phyloP scores from a whole-genome alignment of 2,329 filamentous ascomycete species.

The Pseudovirgaria hyperparasitica region DNA sequence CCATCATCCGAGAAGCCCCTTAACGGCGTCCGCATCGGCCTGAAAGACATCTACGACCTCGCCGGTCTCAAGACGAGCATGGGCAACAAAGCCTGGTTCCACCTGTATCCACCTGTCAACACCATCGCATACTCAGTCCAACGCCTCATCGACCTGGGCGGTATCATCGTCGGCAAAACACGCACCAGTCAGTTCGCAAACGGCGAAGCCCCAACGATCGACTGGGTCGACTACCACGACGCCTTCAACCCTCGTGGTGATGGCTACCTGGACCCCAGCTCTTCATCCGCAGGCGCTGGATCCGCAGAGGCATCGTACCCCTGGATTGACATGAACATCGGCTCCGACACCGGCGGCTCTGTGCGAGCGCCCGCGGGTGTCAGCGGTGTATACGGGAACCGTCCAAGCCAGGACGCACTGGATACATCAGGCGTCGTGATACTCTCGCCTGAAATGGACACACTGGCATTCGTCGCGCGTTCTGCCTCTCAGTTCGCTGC shows the following conservation, averaged over 20 bases:
- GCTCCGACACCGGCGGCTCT: slow-evolving; percentile 36
- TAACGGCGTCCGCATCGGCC: slow-evolving; percentile 6
- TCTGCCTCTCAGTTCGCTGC: no score
- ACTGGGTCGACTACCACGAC: slow-evolving; percentile 14
- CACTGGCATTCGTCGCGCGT: no score
- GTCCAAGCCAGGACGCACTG: slow-evolving; percentile 36
- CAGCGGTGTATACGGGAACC: slow-evolving; percentile 39
- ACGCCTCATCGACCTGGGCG: slow-evolving; percentile 8
- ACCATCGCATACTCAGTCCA: slow-evolving; percentile 7
- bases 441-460: no score
- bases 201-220: slow-evolving; percentile 12
- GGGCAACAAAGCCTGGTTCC: slow-evolving; percentile 8
- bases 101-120: slow-evolving; percentile 2
- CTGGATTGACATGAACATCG: slow-evolving; percentile 4
- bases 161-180: slow-evolving; percentile 38
- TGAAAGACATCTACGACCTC: slow-evolving; percentile 11
- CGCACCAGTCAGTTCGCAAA: slow-evolving; percentile 34
- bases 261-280: slow-evolving; percentile 10
- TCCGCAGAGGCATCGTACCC: slow-evolving; percentile 1
- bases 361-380: slow-evolving; percentile 41
- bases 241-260: slow-evolving; percentile 20
- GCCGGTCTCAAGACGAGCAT: slow-evolving; percentile 8
- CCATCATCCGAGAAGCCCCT: slow-evolving; percentile 5
- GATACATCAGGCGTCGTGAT: no score
- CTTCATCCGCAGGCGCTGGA: slow-evolving; percentile 1